Evolutionary conservation across 345 rosid genomes (phyloP), one percentile per base, ranked within the genome.

Genomic region (Litchi chinensis): DNA sequence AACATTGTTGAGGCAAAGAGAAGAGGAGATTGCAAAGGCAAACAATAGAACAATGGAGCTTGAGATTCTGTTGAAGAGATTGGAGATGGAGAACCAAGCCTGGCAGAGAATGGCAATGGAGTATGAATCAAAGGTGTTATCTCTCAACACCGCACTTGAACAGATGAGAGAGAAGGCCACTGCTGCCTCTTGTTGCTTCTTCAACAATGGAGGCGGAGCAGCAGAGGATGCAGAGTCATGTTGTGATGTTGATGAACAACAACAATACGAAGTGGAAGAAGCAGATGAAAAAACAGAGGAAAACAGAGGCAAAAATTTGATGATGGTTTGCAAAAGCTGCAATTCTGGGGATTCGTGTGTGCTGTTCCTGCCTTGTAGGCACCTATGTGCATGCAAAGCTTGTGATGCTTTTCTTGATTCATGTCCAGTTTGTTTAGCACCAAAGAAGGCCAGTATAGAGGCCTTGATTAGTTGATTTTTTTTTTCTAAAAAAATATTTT

Each of bases 341-440:
- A 82, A 85, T 16, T 60, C 83, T 83, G 80, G 81, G 64, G 79
- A 19, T 72, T 82, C 95, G 86, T 86, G 93, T 67, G 87, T 95
- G 43, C 77, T 95, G 90, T 91, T 95, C 82, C 86, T 95, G 79
- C 99, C 99, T 69, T 95, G 99, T 79, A 90, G 97, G 82, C 99
- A 95, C 83, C 91, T 95, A 32, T 91, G 95, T 83, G 82, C 95
- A 39, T 95, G 99, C 82, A 83, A 79, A 43, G 78, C 70, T 5
- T 95, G 99, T 56, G 94, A 87, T 39, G 82, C 77, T 9, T 78
- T 86, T 65, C 88, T 92, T 64, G 89, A 81, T 80, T 77, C 81
- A 52, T 95, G 99, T 73, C 99, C 97, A 5, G 83, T 92, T 37
- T 95, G 99, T 80, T 84, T 43, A 79, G 79, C 88, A 19, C 86